Conservation (phyloP, 345 rosid genomes). For the Gynandropsis gynandra region DNA sequence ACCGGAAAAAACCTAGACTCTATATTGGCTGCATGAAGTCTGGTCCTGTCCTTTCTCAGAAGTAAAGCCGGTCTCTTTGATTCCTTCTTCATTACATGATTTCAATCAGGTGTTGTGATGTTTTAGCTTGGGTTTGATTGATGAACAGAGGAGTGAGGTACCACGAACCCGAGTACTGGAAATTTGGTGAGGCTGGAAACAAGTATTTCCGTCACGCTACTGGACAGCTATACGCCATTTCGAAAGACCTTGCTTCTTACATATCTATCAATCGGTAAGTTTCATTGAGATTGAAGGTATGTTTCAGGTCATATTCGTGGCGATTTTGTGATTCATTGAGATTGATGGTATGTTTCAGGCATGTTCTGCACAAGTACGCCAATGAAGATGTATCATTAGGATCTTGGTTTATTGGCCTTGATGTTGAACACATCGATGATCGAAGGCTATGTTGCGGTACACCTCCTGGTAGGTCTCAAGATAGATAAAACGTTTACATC, state of each 20-base stretch:
- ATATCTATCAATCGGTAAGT: slow-evolving; percentile 70
- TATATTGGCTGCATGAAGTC: slow-evolving; percentile 98
- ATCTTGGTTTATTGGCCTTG: slow-evolving; percentile 97
- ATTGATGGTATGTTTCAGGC: slow-evolving; percentile 33
- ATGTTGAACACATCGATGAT: slow-evolving; percentile 86
- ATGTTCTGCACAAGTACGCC: slow-evolving; percentile 79
- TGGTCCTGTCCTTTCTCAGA: slow-evolving; percentile 86
- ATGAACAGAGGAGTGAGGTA: slow-evolving; percentile 71
- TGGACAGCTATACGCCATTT: slow-evolving; percentile 88
- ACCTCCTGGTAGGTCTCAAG: slow-evolving; percentile 50
- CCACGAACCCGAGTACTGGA: slow-evolving; percentile 95
- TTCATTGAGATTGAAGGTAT: background rate
- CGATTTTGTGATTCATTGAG: background rate
- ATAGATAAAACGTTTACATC: background rate
- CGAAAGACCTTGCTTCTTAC: slow-evolving; percentile 89
- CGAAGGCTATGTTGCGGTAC: slow-evolving; percentile 93
- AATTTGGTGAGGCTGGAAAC: slow-evolving; percentile 93
- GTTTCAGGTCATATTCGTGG: background rate
- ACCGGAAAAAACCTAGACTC: slow-evolving; percentile 64
- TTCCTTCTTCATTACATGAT: background rate
- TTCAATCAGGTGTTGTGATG: background rate
- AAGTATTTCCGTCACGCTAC: slow-evolving; percentile 94
- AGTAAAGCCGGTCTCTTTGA: slow-evolving; percentile 33
- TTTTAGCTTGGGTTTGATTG: background rate
- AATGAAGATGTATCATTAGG: slow-evolving; percentile 95